A percentile compares a stretch with the other conserved stretches of the same genome.
Evolutionary conservation across 495 filamentous ascomycete genomes (phyloP).

Genomic region (Viridothelium virens): DNA sequence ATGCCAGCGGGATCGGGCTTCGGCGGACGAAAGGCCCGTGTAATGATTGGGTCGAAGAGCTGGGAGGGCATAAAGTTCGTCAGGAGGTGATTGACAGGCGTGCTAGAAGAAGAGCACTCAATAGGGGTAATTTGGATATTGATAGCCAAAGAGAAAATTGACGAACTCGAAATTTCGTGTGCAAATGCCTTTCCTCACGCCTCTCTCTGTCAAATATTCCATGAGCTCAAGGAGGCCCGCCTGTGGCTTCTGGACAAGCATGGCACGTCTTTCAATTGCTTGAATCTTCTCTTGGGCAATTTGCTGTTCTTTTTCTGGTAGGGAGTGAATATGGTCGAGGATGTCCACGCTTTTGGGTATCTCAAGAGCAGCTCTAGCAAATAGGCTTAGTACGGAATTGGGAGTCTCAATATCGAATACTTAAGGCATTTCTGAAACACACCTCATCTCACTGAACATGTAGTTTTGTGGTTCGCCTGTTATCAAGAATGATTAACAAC

Average conservation of each 20-base stretch:
- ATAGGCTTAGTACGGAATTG: no score
- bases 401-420: no score
- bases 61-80: conserved; percentile 59
- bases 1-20: conserved; percentile 89
- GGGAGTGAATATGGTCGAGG: conserved; percentile 72
- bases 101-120: conserved; percentile 32
- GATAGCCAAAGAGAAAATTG: conserved; percentile 34
- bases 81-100: conserved; percentile 62
- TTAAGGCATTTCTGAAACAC: conserved; percentile 6
- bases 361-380: conserved; percentile 40
- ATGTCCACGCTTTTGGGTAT: conserved; percentile 72
- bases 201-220: conserved; percentile 62
- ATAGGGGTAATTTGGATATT: neutral
- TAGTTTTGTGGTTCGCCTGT: conserved; percentile 75
- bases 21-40: conserved; percentile 71
- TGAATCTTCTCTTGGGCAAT: conserved; percentile 64
- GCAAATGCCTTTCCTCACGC: conserved; percentile 72
- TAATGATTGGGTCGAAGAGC: conserved; percentile 75
- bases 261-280: conserved; percentile 68
- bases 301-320: conserved; percentile 55
- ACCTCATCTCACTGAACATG: conserved; percentile 87
- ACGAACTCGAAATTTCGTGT: conserved; percentile 85
- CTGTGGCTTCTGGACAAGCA: conserved; percentile 70
- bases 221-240: conserved; percentile 68
- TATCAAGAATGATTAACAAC: conserved; percentile 16